phyloP scores from a whole-genome alignment of 2,329 filamentous ascomycete genomes.

The Diplocarpon rosae region DNA sequence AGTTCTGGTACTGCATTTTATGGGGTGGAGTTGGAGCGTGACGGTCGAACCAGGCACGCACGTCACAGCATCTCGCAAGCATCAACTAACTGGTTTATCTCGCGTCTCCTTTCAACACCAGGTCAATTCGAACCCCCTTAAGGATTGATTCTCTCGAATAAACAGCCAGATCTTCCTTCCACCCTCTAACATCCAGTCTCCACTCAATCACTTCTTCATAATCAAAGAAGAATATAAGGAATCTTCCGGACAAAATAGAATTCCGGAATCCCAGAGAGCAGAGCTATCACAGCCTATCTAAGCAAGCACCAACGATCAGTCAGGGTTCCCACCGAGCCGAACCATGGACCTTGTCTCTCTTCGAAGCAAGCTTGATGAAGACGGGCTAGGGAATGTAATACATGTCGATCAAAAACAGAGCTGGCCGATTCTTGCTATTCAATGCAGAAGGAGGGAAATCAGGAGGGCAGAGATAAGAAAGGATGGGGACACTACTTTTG shows the following conservation, averaged over 20 bases:
- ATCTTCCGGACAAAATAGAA: slow-evolving; percentile 4
- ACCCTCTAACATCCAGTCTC: neutral
- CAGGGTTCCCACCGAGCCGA: slow-evolving; percentile 16
- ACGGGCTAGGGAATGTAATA: slow-evolving; percentile 2
- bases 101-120: neutral
- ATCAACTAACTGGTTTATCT: neutral
- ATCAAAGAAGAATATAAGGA: slow-evolving; percentile 17
- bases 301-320: slow-evolving; percentile 26
- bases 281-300: slow-evolving; percentile 34
- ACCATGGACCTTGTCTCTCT: neutral
- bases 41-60: no score
- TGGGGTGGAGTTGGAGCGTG: neutral
- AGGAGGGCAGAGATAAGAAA: slow-evolving; percentile 1
- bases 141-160: neutral
- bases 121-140: neutral
- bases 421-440: neutral
- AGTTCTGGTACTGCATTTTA: slow-evolving; percentile 1
- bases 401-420: neutral
- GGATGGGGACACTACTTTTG: slow-evolving; percentile 59
- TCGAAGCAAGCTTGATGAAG: slow-evolving; percentile 1
- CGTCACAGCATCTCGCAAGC: no score
- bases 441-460: slow-evolving; percentile 6
- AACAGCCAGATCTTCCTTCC: neutral
- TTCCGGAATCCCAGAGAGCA: slow-evolving; percentile 3
- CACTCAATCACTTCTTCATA: slow-evolving; percentile 9